Conservation (phyloP, 1,139 yeast species). For the Pichia sp. region DNA sequence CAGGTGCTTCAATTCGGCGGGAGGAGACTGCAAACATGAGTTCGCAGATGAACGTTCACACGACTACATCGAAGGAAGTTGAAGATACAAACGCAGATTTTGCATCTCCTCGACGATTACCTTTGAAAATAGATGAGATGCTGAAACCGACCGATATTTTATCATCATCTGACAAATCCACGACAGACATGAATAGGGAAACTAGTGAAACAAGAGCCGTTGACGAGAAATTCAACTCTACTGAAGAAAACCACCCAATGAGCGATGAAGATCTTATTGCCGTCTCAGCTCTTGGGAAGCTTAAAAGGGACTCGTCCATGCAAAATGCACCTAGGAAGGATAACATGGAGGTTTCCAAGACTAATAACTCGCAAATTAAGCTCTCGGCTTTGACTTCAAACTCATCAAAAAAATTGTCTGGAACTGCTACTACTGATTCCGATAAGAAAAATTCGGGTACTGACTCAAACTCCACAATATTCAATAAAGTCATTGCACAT, state of each 20-base stretch:
- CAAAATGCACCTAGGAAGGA: no score
- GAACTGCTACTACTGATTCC: no score
- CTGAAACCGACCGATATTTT: constrained; percentile 4
- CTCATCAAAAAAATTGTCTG: no score
- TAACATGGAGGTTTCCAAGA: no score
- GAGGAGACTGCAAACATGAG: no score
- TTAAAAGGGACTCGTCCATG: constrained; percentile 5
- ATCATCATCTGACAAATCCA: background rate
- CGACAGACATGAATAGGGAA: background rate
- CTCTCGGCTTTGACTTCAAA: no score
- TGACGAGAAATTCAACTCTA: background rate
- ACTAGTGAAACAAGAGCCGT: background rate
- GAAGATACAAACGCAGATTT: no score
- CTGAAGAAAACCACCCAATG: background rate
- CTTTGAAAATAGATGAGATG: background rate
- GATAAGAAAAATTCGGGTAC: no score
- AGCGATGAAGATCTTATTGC: constrained; percentile 4
- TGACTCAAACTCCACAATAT: constrained; percentile 11
- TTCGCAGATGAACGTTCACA: no score
- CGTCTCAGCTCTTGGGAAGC: constrained; percentile 12
- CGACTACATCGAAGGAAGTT: no score
- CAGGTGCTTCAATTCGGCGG: no score
- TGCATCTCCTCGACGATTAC: background rate
- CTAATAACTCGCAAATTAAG: no score
- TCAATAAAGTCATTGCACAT: constrained; percentile 27